These are phyloP conservation scores for Leucocoprinus sp. DNA, from an alignment of 768 basidiomycete genomes.

Conservation along the genomic window DNA sequence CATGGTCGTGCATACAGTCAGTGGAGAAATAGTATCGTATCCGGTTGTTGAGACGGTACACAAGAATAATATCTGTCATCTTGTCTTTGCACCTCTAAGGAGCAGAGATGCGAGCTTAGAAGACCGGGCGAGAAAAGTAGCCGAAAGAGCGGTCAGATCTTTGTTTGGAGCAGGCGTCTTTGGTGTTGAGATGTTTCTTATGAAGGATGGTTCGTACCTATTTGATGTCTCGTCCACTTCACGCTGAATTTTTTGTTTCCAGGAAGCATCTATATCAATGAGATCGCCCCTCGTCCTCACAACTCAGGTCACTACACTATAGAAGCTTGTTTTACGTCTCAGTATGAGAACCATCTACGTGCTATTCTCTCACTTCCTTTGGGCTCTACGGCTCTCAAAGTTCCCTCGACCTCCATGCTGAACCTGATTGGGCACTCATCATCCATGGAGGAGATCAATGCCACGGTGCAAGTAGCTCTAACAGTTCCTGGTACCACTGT, in stretches of 20 bases:
- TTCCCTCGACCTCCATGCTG: conserved; percentile 85
- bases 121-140: conserved; percentile 56
- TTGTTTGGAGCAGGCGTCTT: conserved; percentile 90
- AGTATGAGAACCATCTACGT: conserved; percentile 95
- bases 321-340: conserved; percentile 93
- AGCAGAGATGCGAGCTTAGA: conserved; percentile 46
- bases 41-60: conserved; percentile 94
- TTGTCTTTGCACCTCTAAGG: conserved; percentile 85
- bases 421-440: conserved; percentile 86
- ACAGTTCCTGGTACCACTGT: conserved; percentile 65
- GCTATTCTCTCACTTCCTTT: conserved; percentile 87
- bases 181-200: conserved; percentile 97
- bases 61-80: conserved; percentile 86
- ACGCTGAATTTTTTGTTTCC: background rate
- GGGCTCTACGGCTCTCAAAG: conserved; percentile 81
- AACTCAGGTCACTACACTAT: conserved; percentile 99
- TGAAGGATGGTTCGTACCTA: conserved; percentile 60
- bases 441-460: conserved; percentile 49
- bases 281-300: conserved; percentile 96
- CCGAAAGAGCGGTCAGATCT: conserved; percentile 71
- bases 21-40: conserved; percentile 74
- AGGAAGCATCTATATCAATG: conserved; percentile 84
- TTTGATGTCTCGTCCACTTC: background rate
- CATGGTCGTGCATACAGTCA: conserved; percentile 83
- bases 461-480: conserved; percentile 53